Evolutionary conservation across 2,329 filamentous ascomycete species (phyloP), one percentile per base, ranked within the genome.

Genomic region (Tolypocladium guangdongense): DNA sequence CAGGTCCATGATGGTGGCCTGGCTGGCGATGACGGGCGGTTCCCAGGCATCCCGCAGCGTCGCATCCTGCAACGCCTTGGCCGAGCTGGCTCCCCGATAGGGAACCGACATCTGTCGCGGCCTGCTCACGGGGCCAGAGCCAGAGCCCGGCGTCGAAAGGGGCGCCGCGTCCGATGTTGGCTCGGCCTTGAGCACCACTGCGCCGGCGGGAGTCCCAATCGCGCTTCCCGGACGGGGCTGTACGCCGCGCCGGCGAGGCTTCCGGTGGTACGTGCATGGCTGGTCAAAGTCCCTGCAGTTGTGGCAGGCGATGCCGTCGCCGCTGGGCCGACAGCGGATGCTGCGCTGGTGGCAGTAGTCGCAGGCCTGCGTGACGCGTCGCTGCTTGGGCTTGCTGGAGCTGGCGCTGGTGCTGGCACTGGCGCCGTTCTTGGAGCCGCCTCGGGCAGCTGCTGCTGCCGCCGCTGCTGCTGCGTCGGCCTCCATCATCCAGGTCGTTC

Each of bases 281-380:
- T 76, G 69, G 49, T 68, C 71, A 59, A 77, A 79, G 56, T 78
- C 73, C 30, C 66, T 64, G 62, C 75, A 78, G 51, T 75, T 78
- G 62, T 77, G 72, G 60, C 76, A 78, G 52, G 69, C 64, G 35
- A 62, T 51, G 18, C 61, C 56, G 59, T 70, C 64, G 47, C 69
- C 74, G 66, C 53, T 68, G 62, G 52, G 54, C 24, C 54, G 55
- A 53, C 61, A 62, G 45, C 57, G 54, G 38, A 62, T 62, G 52
- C 59, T 59, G 30, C 61, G 55, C 14, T 52, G 49, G 60, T 79
- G 74, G 62, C 77, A 80, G 60, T 75, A 74, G 61, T 80, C 77
- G 50, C 59, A 60, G 46, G 59, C 59, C 38, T 54, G 54, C 20
- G 58, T 57, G 32, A 56, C 55, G 54, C 58, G 54, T 14, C 58